Conservation (phyloP, 23 red algal genomes). For the Agarophyton chilense region DNA sequence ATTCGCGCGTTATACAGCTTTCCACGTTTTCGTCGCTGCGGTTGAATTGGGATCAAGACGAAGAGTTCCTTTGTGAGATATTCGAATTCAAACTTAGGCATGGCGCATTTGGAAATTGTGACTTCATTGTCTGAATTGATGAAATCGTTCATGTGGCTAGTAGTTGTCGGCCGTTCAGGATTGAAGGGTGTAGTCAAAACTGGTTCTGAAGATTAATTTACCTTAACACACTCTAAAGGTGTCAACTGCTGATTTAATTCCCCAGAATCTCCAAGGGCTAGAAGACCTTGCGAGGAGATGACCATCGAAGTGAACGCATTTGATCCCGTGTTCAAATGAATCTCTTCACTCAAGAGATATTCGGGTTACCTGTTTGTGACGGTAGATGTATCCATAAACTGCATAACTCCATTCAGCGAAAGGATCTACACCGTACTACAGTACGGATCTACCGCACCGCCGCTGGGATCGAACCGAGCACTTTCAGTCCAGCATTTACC, state of each 20-base stretch:
- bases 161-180: slow-evolving; percentile 39
- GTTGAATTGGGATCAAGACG: background rate
- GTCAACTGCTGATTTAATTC: slow-evolving; percentile 78
- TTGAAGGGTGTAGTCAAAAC: slow-evolving; percentile 41
- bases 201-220: slow-evolving; percentile 63
- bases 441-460: too few species aligned
- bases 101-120: slow-evolving; percentile 62
- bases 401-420: slow-evolving; percentile 34
- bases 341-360: slow-evolving; percentile 43
- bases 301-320: slow-evolving; percentile 49
- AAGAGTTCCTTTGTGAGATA: slow-evolving; percentile 62
- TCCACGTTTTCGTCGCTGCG: background rate
- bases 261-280: slow-evolving; percentile 58
- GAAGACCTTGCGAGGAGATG: slow-evolving; percentile 47
- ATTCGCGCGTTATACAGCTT: background rate
- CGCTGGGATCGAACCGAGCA: too few species aligned
- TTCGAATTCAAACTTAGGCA: slow-evolving; percentile 48
- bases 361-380: slow-evolving; percentile 16
- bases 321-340: slow-evolving; percentile 61
- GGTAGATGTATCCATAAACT: slow-evolving; percentile 60
- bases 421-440: slow-evolving; percentile 75
- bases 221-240: slow-evolving; percentile 28
- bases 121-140: slow-evolving; percentile 25
- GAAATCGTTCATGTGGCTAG: slow-evolving; percentile 33
- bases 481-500: too few species aligned